A percentile compares a stretch with the other conserved stretches of the same genome.
Conservation (phyloP, 2,329 filamentous ascomycete genomes). For the Cordyceps cateniannulata region DNA sequence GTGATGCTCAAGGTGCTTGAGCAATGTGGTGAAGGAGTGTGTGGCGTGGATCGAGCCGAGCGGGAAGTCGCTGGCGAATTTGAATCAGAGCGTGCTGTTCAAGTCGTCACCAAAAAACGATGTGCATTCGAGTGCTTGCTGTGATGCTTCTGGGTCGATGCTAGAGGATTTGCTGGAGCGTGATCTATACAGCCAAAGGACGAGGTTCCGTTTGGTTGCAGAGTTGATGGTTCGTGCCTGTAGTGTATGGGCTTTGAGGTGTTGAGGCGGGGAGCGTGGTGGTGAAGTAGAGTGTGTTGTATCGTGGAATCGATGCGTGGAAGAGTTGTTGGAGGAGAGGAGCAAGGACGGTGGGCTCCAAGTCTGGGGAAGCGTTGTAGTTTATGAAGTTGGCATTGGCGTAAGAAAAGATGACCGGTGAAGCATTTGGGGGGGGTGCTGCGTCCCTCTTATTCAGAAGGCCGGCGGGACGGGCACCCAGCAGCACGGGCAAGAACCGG, state of each 20-base stretch:
- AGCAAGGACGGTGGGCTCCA: slow-evolving; percentile 9
- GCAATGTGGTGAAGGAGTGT: slow-evolving; percentile 20
- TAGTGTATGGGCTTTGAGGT: neutral
- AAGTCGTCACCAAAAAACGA: slow-evolving; percentile 14
- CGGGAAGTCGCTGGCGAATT: slow-evolving; percentile 8
- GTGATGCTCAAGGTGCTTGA: slow-evolving; percentile 30
- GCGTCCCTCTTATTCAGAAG: slow-evolving; percentile 13
- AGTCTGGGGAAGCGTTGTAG: slow-evolving; percentile 22
- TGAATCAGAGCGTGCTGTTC: neutral
- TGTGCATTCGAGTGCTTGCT: neutral
- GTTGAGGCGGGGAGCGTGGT: neutral
- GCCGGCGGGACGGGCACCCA: neutral
- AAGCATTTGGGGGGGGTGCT: slow-evolving; percentile 18
- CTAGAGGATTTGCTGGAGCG: neutral
- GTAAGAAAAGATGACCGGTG: slow-evolving; percentile 22
- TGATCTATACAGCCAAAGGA: neutral
- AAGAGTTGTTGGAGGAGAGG: slow-evolving; percentile 15
- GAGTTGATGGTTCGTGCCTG: too few species aligned
- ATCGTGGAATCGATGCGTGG: neutral
- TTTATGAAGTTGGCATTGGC: slow-evolving; percentile 18
- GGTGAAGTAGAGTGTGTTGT: neutral
- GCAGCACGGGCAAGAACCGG: slow-evolving; percentile 9
- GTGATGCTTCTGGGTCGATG: neutral
- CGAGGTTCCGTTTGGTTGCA: neutral
- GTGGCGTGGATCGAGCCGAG: slow-evolving; percentile 13